A percentile compares a stretch with the other conserved stretches of the same genome.
Conservation (phyloP, 164 flowering plant genomes). For the Kingdonia uniflora region DNA sequence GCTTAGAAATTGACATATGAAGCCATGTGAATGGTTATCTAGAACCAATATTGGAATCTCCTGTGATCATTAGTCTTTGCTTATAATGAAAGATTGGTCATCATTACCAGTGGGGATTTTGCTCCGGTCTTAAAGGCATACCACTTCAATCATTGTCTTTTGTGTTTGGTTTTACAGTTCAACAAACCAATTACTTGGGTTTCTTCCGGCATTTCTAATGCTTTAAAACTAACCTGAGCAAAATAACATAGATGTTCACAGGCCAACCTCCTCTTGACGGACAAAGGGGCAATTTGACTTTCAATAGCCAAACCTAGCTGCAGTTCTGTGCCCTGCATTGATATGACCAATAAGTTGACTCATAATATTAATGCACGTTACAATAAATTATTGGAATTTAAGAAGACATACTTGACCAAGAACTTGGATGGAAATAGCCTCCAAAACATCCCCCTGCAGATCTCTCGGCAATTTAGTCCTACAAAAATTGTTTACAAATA, state of each 20-base stretch:
- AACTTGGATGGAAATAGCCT: conserved; percentile 65
- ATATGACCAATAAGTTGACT: conserved; percentile 2
- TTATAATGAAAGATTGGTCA: no score
- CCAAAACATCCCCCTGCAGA: conserved; percentile 55
- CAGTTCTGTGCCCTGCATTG: conserved; percentile 74
- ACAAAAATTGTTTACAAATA: conserved; percentile 5
- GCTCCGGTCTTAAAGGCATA: no score
- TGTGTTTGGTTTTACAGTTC: no score
- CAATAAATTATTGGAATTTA: background rate
- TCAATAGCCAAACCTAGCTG: conserved; percentile 90
- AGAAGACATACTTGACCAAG: conserved; percentile 59
- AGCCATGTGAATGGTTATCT: no score
- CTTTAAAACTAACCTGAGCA: conserved; percentile 40
- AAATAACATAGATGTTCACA: conserved; percentile 73
- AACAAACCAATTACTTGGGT: no score
- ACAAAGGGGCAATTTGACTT: conserved; percentile 62
- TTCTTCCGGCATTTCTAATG: no score
- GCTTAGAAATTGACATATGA: no score
- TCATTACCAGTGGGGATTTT: no score
- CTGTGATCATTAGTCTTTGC: no score
- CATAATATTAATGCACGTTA: background rate
- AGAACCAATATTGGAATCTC: no score
- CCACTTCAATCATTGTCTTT: no score
- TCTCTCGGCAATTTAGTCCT: conserved; percentile 62
- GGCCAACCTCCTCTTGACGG: conserved; percentile 93